Evolutionary conservation across 2,329 filamentous ascomycete species (phyloP), one percentile per base, ranked within the genome.

Genomic region (Fusarium sublunatum): DNA sequence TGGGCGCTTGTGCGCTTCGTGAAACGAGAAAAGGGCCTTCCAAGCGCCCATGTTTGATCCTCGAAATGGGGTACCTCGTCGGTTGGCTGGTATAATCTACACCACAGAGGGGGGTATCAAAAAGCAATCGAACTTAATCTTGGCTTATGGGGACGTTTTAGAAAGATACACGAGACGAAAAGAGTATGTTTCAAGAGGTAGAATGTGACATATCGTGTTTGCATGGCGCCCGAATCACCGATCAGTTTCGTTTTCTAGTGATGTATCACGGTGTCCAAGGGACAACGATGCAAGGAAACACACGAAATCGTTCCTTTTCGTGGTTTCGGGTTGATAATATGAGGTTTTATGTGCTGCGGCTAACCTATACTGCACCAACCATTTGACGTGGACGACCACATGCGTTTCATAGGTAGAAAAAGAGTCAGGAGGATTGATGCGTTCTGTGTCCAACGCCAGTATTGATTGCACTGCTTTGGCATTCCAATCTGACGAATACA

Each of bases 1-100:
- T 35, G 34, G 29, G 66, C 65, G 58, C 56, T 68, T 71, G 62
- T 65, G 62, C 64, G 65, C 59, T 67, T 70, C 29, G 59, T 70
- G 68, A 65, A 70, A 70, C 68, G 42, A 39, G 13, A 54, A 42
- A 59, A 32, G 51, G 53, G 54, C 35, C 52, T 45, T 50, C 31
- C 42, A 58, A 58, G 55, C 57, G 54, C 47, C 54, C 41, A 43
- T 46, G 66, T 70, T 69, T 69, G 61, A 67, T 26, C 49, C 56
- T 51, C 13, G 39, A 48, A 53, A 58, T 53, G 48, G 57, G 42
- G 28, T 44, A 52, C 19, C 40, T 28, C 7, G 34, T 54, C 68
- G 67, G 67, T 70, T 70, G 67, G 63, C 36, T 50, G 22, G 13
- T 11, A 39, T 28, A 26, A 28, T 34, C 34, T 47, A 62, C 39